Base-by-base conservation (phyloP, 2,329 filamentous ascomycete genomes). In the Penicillium sp. region DNA sequence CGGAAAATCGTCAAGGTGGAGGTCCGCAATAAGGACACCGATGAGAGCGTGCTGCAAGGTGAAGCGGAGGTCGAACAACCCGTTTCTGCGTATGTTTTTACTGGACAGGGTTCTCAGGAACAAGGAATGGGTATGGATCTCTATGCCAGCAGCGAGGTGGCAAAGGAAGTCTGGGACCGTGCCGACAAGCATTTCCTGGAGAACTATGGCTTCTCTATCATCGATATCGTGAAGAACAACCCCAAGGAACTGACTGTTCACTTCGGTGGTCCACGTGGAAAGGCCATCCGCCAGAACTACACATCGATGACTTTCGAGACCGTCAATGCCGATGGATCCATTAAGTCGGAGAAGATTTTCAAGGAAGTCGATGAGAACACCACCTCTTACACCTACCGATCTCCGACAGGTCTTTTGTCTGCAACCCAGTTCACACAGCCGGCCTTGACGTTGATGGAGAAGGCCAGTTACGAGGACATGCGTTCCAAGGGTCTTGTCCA, bases 271-370 rank as follows among this genome's bases (percentile, higher is more conserved):
- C 91, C 94, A 60, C 89, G 91, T 58, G 94, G 94, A 70, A 99
- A 97, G 79, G 91, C 91, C 52, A 99, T 99, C 66, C 91, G 94
- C 61, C 89, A 96, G 71, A 99, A 99, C 77, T 99, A 99, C 81
- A 97, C 97, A 89, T 87, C 93, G 59, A 99, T 99, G 94, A 97
- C 93, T 48, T 99, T 97, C 75, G 94, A 99, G 80, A 95, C 93
- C n/a, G 91, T 99, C 53, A 89, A 88, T 58, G 79, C 90, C 1
- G 94, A 99, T 72, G 94, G 94, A 24, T 85, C 85, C 35, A 91
- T 96, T 79, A 97, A 97, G 77, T 97, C 94, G 0, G 94, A 99
- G 81, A 96, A 93, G 78, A 99, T 99, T 71, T 99, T 99, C 84
- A 97, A 99, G 81, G 92, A 96, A 68, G 92, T 99, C 66, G 84